Base-by-base conservation (phyloP, 1,139 yeast genomes). In the Suzukiozyma palmioleophila region DNA sequence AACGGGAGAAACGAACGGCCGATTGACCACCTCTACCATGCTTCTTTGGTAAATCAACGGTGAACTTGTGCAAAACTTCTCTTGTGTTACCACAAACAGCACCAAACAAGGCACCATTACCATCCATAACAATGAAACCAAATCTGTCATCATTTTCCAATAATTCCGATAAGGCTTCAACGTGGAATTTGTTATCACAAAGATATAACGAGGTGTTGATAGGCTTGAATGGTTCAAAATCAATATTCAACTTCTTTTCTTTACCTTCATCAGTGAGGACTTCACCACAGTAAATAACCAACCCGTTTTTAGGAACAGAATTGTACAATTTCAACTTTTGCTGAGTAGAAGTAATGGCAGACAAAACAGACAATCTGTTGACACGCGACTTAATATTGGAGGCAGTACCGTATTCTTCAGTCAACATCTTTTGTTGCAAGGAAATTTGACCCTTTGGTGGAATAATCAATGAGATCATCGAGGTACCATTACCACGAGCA, bases 11-110 rank as follows among this genome's bases (percentile, higher is more conserved):
- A 87, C 98, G 97, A 52, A 92, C 64, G 35, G 98, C 98, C 46
- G 98, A 92, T 74, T 92, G 98, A 84, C 98, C 98, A 85, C 98
- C 98, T 77, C 98, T 86, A 56, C 98, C 98, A 75, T 92, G 98
- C 86, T 92, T 92, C 73, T 92, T 92, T 53, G 98, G 98, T 58
- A 92, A 76, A 65, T 92, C 98, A 43, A 92, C 98, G 3, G 96
- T 84, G 69, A 92, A 92, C 66, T 92, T 92, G 67, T 92, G 96
- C 60, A 92, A 73, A 38, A 92, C 86, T 49, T 94, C 97, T 73
- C 98, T 83, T 38, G 96, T 90, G 71, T 92, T 92, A 64, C 98
- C 98, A 38, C 95, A 81, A 40, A 92, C 81, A n/a, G 95, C 79
- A 66, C 98, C 98, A 55, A 92, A 92, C 50, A 92, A 73, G 3